Evolutionary conservation across 495 filamentous ascomycete genomes (phyloP).

Genomic region (Neurospora discreta): DNA sequence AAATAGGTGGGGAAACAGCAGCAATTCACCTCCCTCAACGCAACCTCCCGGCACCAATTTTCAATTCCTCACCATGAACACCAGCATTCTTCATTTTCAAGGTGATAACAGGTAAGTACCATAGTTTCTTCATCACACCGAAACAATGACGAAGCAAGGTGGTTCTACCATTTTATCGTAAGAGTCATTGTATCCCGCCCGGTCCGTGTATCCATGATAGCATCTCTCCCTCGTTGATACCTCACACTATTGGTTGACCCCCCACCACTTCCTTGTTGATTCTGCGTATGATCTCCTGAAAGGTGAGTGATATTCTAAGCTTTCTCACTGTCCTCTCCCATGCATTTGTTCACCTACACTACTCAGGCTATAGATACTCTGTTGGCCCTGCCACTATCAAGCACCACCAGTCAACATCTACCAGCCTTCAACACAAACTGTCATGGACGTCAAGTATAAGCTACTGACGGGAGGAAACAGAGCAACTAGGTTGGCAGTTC

Average conservation of each 20-base stretch:
- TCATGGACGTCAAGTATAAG: not conserved
- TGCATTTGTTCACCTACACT: not conserved
- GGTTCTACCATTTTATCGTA: not conserved
- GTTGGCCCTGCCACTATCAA: not conserved
- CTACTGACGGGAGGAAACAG: not conserved
- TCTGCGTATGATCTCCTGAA: not conserved
- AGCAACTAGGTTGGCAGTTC: not conserved
- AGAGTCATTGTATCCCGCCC: not conserved
- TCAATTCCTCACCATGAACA: not conserved
- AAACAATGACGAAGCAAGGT: not conserved
- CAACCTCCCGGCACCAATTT: not conserved
- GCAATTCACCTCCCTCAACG: not conserved
- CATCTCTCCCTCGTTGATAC: not conserved
- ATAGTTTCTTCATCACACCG: not conserved
- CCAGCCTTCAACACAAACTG: not conserved
- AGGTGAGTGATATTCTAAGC: not conserved
- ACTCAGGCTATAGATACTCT: not conserved
- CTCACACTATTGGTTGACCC: not conserved
- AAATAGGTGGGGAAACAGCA: not conserved
- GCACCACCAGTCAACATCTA: not conserved
- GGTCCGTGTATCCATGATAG: not conserved
- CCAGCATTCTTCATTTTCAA: not conserved
- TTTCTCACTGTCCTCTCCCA: not conserved
- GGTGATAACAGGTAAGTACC: not conserved
- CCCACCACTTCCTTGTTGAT: not conserved